Evolutionary conservation across 768 basidiomycete species (phyloP).

Genomic region (Plicaturopsis crispa): DNA sequence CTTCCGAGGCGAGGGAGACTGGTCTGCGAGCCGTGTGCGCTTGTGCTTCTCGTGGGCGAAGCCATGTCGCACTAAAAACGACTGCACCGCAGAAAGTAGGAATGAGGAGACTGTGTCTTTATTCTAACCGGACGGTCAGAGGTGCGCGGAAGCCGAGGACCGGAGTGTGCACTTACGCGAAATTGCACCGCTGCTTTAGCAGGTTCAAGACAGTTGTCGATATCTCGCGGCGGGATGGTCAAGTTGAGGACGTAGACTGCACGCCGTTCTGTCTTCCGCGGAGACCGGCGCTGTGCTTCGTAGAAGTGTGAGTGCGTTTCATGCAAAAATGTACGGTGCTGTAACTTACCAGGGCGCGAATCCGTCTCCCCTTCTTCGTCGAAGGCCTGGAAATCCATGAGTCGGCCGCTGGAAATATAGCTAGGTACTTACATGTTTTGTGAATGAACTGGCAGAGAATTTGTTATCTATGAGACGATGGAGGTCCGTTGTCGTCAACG

Average conservation of each 20-base stretch:
- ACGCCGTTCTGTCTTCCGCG: constrained; percentile 70
- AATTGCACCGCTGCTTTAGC: constrained; percentile 62
- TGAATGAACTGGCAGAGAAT: constrained; percentile 66
- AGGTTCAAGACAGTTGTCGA: constrained; percentile 82
- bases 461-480: constrained; percentile 58
- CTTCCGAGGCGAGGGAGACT: constrained; percentile 39
- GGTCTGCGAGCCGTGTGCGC: constrained; percentile 5
- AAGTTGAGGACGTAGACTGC: constrained; percentile 83
- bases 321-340: background rate
- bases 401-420: too few relatives aligned
- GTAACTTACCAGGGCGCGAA: constrained; percentile 33
- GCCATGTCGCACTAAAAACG: constrained; percentile 58
- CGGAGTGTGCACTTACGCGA: constrained; percentile 57
- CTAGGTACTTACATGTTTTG: constrained; percentile 50
- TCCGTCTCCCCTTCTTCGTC: constrained; percentile 54
- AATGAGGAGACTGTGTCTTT: constrained; percentile 46
- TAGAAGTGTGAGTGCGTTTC: constrained; percentile 10
- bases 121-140: too few relatives aligned
- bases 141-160: too few relatives aligned
- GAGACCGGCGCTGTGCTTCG: constrained; percentile 61
- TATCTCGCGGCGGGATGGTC: constrained; percentile 48
- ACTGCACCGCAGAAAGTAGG: constrained; percentile 48
- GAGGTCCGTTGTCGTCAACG: constrained; percentile 56
- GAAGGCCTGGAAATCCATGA: constrained; percentile 42
- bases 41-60: constrained; percentile 31